phyloP scores from a whole-genome alignment of 2,329 filamentous ascomycete species.

The Fusarium sterilihyphosum region DNA sequence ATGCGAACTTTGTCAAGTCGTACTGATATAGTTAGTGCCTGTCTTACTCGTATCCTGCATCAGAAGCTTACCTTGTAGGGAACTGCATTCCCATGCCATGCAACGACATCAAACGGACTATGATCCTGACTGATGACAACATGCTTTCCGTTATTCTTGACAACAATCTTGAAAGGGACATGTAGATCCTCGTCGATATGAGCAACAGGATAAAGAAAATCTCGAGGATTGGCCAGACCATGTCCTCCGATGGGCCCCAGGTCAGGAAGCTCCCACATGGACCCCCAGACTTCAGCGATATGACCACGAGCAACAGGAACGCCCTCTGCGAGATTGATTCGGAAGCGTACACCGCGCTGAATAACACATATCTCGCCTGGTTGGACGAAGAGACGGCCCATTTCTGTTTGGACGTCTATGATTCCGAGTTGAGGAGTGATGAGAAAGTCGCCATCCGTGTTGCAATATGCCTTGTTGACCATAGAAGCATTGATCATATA shows the following conservation, averaged over 20 bases:
- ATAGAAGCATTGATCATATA: constrained; percentile 15
- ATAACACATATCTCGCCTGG: constrained; percentile 12
- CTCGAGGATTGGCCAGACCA: constrained; percentile 9
- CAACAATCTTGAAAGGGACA: not conserved
- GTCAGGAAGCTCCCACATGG: constrained; percentile 14
- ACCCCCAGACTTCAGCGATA: constrained; percentile 15
- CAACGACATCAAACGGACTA: constrained; percentile 20
- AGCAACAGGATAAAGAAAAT: constrained; percentile 10
- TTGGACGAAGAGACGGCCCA: constrained; percentile 5
- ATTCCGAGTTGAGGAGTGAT: constrained; percentile 10
- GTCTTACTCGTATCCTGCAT: fast-evolving
- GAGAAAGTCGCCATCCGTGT: constrained; percentile 21
- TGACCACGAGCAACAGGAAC: not conserved
- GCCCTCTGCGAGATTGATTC: not conserved
- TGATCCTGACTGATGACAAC: constrained; percentile 17
- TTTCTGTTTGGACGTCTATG: constrained; percentile 13
- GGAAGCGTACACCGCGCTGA: constrained; percentile 1
- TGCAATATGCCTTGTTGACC: constrained; percentile 12
- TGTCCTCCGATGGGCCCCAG: constrained; percentile 6
- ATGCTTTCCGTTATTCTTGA: constrained; percentile 18
- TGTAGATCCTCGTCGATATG: constrained; percentile 10
- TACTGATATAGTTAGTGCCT: not conserved
- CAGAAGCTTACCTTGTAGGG: constrained; percentile 8
- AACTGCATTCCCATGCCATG: constrained; percentile 18
- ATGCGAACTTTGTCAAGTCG: constrained; percentile 15